phyloP scores from a whole-genome alignment of 2,329 filamentous ascomycete species.

The Aspergillus sp. region DNA sequence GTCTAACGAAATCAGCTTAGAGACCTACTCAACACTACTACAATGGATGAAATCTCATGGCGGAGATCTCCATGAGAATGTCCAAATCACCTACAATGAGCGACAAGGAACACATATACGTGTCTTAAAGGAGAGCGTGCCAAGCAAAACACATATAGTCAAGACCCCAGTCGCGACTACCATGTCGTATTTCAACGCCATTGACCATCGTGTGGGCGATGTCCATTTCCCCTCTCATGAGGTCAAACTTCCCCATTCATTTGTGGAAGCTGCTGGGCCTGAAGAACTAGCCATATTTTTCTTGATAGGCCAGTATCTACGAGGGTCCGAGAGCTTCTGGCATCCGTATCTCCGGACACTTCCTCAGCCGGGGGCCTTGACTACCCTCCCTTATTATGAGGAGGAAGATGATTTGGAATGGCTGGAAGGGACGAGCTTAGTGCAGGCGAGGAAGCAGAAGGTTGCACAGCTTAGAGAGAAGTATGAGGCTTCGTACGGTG shows the following conservation, averaged over 20 bases:
- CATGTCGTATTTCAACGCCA: conserved; percentile 44
- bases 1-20: conserved; percentile 18
- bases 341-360: conserved; percentile 68
- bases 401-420: conserved; percentile 59
- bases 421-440: conserved; percentile 45
- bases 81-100: conserved; percentile 39
- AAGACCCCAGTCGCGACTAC: conserved; percentile 40
- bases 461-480: conserved; percentile 41
- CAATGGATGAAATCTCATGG: conserved; percentile 39
- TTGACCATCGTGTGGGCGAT: conserved; percentile 27
- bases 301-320: conserved; percentile 69
- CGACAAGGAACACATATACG: conserved; percentile 42
- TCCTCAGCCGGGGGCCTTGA: conserved; percentile 65
- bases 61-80: conserved; percentile 38
- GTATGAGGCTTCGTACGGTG: conserved; percentile 39
- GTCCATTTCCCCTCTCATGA: conserved; percentile 37
- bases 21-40: conserved; percentile 35
- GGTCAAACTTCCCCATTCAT: conserved; percentile 52
- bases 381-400: conserved; percentile 67
- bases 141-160: conserved; percentile 39
- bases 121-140: conserved; percentile 34
- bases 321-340: conserved; percentile 66
- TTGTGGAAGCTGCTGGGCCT: conserved; percentile 57
- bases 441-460: conserved; percentile 39
- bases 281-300: conserved; percentile 71